phyloP scores from a whole-genome alignment of 345 rosid genomes.

The Litchi chinensis region DNA sequence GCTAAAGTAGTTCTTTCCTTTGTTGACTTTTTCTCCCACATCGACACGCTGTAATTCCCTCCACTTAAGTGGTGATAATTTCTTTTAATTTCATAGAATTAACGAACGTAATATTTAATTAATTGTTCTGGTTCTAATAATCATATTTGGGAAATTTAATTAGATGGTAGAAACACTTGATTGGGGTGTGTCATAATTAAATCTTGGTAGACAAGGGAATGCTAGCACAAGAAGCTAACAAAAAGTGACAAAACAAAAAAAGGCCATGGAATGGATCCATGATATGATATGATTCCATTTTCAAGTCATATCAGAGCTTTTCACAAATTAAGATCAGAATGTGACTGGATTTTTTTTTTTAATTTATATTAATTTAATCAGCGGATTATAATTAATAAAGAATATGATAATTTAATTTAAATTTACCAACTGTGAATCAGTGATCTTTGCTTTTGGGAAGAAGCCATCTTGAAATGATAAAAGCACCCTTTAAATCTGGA shows the following conservation, averaged over 20 bases:
- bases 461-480: constrained; percentile 20
- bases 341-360: no score
- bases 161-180: background rate
- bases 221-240: background rate
- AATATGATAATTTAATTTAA: no score
- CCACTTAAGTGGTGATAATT: no score
- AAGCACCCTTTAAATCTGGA: background rate
- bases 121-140: no score
- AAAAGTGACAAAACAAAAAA: constrained; percentile 6
- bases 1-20: no score
- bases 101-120: no score
- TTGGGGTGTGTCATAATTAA: constrained; percentile 1
- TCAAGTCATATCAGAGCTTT: background rate
- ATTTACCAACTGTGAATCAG: background rate
- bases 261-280: background rate
- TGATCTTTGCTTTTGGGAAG: constrained; percentile 14
- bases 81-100: no score
- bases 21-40: no score
- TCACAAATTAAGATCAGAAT: background rate
- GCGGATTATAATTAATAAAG: no score
- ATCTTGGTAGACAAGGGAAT: constrained; percentile 11
- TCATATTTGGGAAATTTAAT: no score
- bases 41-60: no score
- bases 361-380: background rate
- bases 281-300: background rate